Percentiles rank a stretch among this genome's conserved stretches.
phyloP scores from a whole-genome alignment of 768 basidiomycete genomes.

The Dioszegia aurantiaca region DNA sequence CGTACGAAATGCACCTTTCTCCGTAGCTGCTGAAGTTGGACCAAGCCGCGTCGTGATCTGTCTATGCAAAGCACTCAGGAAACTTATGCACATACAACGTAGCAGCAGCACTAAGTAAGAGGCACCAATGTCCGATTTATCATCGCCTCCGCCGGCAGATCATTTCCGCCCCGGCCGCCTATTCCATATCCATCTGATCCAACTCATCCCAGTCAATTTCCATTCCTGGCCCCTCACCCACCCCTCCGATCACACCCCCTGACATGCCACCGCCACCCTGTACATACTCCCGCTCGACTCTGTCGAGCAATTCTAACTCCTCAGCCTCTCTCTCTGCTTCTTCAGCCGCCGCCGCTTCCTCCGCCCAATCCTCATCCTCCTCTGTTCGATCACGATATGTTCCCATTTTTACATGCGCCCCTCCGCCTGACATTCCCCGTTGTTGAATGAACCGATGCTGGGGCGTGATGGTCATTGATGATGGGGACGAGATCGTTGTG shows the following conservation, averaged over 20 bases:
- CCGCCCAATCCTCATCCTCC: conserved; percentile 36
- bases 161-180: too few species aligned
- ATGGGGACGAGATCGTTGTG: not conserved
- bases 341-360: conserved; percentile 33
- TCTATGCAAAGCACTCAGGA: not conserved
- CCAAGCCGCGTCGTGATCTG: too few species aligned
- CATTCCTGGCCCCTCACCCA: conserved; percentile 19
- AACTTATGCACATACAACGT: not conserved
- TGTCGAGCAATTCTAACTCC: conserved; percentile 26
- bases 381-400: conserved; percentile 14
- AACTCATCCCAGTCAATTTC: conserved; percentile 31
- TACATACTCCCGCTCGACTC: conserved; percentile 27
- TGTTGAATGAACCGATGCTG: not conserved
- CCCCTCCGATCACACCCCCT: conserved; percentile 16
- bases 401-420: not conserved
- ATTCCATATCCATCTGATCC: conserved; percentile 41
- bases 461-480: not conserved
- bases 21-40: not conserved
- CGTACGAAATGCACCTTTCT: conserved; percentile 6
- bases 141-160: too few species aligned
- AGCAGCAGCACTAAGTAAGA: too few species aligned
- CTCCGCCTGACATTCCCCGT: not conserved
- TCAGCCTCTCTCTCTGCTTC: conserved; percentile 32
- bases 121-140: too few species aligned
- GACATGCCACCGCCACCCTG: not conserved